Conservation (phyloP, 2,329 filamentous ascomycete species). For the Alternaria triticimaculans region DNA sequence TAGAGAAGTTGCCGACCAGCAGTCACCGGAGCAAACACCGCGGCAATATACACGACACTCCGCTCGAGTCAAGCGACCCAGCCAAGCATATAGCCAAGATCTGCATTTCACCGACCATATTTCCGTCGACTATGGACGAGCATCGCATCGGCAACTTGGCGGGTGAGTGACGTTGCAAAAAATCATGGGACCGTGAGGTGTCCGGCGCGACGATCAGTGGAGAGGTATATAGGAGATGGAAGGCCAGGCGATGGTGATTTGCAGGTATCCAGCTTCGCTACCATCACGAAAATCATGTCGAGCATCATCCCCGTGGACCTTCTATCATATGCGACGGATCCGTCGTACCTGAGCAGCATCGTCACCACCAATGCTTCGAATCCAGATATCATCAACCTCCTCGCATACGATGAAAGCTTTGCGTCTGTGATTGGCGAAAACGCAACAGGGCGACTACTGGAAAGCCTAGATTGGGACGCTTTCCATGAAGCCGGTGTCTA, state of each 20-base stretch:
- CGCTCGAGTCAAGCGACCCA: neutral
- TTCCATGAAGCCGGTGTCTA: slow-evolving; percentile 52
- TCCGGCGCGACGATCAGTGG: neutral
- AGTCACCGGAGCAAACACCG: neutral
- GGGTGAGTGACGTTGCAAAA: neutral
- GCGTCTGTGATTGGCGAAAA: slow-evolving; percentile 40
- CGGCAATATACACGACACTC: neutral
- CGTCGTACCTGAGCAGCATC: slow-evolving; percentile 37
- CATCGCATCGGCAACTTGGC: neutral
- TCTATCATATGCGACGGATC: slow-evolving; percentile 39
- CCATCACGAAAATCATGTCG: slow-evolving; percentile 39
- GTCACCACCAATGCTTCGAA: slow-evolving; percentile 40
- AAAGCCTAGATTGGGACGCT: slow-evolving; percentile 38
- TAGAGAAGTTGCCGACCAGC: neutral
- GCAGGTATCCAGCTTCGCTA: slow-evolving; percentile 3
- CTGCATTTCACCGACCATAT: neutral
- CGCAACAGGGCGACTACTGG: slow-evolving; percentile 42
- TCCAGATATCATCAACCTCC: slow-evolving; percentile 44
- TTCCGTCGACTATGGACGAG: neutral
- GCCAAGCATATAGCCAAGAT: neutral
- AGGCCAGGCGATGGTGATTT: neutral
- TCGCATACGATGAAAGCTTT: slow-evolving; percentile 47
- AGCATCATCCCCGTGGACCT: slow-evolving; percentile 43
- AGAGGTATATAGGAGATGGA: neutral
- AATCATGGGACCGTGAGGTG: neutral